A percentile compares a stretch with the other conserved stretches of the same genome.
Conservation (phyloP, 2,329 filamentous ascomycete species). For the Didymella exigua region DNA sequence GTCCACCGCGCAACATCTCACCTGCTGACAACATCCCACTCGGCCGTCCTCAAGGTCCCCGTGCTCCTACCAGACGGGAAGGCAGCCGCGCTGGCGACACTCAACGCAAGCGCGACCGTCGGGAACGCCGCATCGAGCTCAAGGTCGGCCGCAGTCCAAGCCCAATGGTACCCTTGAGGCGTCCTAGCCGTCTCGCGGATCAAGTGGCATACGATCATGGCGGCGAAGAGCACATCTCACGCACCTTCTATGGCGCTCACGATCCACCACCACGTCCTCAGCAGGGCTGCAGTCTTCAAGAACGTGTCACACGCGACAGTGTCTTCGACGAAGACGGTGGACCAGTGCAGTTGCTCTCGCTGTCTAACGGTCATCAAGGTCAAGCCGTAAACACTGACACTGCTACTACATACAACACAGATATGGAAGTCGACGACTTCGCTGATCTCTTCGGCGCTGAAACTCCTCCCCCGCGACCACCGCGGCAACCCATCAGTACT, state of each 20-base stretch:
- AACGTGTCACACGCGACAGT: background rate
- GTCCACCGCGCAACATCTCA: background rate
- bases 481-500: background rate
- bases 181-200: background rate
- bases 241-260: background rate
- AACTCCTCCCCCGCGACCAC: background rate
- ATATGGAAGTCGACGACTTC: background rate
- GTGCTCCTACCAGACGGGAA: background rate
- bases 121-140: background rate
- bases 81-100: conserved; percentile 4
- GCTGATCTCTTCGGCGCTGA: background rate
- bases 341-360: background rate
- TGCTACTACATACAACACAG: background rate
- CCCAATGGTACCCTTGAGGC: background rate
- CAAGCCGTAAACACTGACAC: background rate
- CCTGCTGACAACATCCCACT: background rate
- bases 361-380: background rate
- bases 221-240: background rate
- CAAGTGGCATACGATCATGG: background rate
- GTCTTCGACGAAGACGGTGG: background rate
- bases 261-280: background rate
- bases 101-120: conserved; percentile 1
- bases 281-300: background rate
- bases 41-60: background rate
- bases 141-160: background rate